These are phyloP conservation scores for Brasilioporus rufonigricans DNA, from an alignment of 768 basidiomycete species.

Conservation along the genomic window DNA sequence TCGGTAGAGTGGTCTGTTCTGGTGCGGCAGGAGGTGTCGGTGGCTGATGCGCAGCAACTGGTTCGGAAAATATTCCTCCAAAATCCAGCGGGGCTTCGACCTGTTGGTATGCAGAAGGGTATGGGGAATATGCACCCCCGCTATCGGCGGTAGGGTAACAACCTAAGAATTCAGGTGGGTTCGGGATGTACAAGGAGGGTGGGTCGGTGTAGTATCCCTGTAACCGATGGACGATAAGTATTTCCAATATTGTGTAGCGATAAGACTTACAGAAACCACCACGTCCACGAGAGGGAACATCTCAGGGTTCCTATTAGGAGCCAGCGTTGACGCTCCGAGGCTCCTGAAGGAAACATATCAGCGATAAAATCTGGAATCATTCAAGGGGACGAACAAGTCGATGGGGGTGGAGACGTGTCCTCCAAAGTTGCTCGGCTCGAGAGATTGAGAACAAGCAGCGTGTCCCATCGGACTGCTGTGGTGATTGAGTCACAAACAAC, in stretches of 20 bases:
- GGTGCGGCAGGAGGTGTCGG: constrained; percentile 13
- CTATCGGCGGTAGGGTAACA: not conserved
- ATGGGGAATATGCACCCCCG: not conserved
- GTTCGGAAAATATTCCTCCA: not conserved
- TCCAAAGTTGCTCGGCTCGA: not conserved
- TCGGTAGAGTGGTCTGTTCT: not conserved
- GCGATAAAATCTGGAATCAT: not conserved
- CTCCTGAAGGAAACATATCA: constrained; percentile 10
- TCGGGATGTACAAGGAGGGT: not conserved
- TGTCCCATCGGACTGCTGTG: constrained; percentile 5
- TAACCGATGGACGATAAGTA: not conserved
- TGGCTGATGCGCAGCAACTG: constrained; percentile 9
- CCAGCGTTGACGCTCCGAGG: not conserved
- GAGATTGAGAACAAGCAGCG: not conserved
- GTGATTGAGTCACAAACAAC: constrained; percentile 6
- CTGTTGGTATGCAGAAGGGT: not conserved
- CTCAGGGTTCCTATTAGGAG: not conserved
- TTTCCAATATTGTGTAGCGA: not conserved
- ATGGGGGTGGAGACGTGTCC: not conserved
- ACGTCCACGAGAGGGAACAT: not conserved
- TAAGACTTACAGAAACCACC: constrained; percentile 8
- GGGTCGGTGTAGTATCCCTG: constrained; percentile 10
- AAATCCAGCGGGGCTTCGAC: not conserved
- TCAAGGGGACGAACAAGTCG: constrained; percentile 8
- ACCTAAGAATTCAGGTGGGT: not conserved